Base-by-base conservation (phyloP, 1,284 basidiomycete genomes). In the Laetiporus sulphureus region DNA sequence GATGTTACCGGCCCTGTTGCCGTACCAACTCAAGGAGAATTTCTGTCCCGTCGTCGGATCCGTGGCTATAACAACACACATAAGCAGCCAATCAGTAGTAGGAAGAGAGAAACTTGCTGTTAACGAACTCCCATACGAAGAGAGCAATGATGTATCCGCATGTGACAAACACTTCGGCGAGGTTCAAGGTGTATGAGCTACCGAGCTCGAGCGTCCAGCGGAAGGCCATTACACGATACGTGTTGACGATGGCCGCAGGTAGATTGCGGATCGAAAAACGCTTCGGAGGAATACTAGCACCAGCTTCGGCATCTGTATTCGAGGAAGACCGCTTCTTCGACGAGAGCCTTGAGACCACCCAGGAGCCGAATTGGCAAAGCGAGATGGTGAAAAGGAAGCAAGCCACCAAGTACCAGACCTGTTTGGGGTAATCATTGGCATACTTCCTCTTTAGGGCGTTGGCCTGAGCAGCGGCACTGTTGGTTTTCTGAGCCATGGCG, bases 191-290 rank as follows among this genome's bases (percentile, higher is more conserved):
- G 45, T 71, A 73, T 2, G 60, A 60, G 6, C 48, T 42, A 13
- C 72, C 72, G 1, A 66, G 42, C 21, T 64, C 56, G 38, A 79
- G 40, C 1, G 69, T 70, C 59, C 66, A 70, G 4, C 77, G 67
- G 53, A 75, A 78, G 0, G 67, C 64, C 34, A 76, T 18, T 4
- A 75, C 66, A 1, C 74, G 66, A 44, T 69, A 72, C 13, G 63
- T 49, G 42, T 76, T 73, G 30, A 67, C 44, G 3, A 62, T 18
- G 1, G 68, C 68, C 12, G 56, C 34, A 0, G 69, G 69, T 1
- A 75, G 37, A 35, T 57, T 60, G 23, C 51, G 56, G 41, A 53
- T 57, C 3, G 57, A 52, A 48, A 54, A 48, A 3, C 42, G 41
- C 5, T 51, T 41, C 3, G 23, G 21, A n/a, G 44, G 2, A 4